Percentiles rank a stretch among this genome's conserved stretches.
Conservation (phyloP, 306 rosid genomes). For the Trichosanthes cucumerina region DNA sequence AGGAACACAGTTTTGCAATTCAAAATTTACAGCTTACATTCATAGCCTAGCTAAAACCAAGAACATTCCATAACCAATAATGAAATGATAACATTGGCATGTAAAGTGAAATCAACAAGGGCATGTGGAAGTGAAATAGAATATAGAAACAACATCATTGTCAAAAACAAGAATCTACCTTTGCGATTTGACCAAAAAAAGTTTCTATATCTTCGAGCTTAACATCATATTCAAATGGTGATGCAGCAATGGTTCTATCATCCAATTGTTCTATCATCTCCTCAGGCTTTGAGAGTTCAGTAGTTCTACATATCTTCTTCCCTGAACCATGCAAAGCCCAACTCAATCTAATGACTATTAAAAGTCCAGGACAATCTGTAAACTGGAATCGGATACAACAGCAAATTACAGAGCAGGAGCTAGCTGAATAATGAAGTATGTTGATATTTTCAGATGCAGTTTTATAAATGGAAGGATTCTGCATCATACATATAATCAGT, state of each 20-base stretch:
- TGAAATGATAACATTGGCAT: not conserved
- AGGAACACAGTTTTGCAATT: not conserved
- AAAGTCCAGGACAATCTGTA: not conserved
- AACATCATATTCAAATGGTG: conserved; percentile 56
- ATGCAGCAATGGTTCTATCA: conserved; percentile 65
- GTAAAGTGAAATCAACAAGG: not conserved
- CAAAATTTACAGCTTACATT: not conserved
- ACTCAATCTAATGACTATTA: not conserved
- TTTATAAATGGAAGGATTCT: not conserved
- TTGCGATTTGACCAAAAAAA: conserved; percentile 45
- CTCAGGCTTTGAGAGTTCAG: conserved; percentile 55
- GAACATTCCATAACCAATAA: not conserved
- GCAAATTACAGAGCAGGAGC: not conserved
- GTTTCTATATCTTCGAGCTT: conserved; percentile 67
- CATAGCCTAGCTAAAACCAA: not conserved
- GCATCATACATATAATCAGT: not conserved
- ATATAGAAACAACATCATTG: not conserved
- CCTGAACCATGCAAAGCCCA: conserved; percentile 30
- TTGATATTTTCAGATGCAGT: not conserved
- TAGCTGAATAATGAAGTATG: not conserved
- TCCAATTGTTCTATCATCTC: conserved; percentile 75
- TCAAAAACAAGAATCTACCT: conserved; percentile 28
- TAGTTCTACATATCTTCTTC: conserved; percentile 47
- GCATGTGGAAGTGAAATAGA: no score
- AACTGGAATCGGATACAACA: not conserved